Percentiles rank a stretch among this genome's conserved stretches.
Evolutionary conservation across 441 rosid species (phyloP).

Genomic region (Corymbia citriodora): DNA sequence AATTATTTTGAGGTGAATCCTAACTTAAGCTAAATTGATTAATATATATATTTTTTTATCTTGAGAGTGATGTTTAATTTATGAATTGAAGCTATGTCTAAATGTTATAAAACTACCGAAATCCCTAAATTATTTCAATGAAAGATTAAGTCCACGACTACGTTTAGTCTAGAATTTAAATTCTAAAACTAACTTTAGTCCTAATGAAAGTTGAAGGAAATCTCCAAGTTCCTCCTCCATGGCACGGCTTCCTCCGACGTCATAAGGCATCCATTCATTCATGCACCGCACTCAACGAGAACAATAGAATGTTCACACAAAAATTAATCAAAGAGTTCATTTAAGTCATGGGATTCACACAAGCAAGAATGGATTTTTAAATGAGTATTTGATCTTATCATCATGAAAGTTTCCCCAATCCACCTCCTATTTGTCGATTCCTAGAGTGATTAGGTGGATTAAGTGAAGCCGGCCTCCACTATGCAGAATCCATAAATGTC

Average conservation of each 20-base stretch:
- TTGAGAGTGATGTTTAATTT: not conserved
- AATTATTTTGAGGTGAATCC: not conserved
- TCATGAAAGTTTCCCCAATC: not conserved
- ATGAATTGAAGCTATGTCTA: not conserved
- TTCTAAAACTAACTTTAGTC: not conserved
- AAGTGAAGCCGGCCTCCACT: not conserved
- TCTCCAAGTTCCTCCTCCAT: not conserved
- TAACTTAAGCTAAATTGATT: not conserved
- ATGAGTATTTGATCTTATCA: not conserved
- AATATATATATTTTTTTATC: not conserved
- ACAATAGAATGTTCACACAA: not conserved
- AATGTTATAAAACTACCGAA: not conserved
- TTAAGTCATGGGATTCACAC: not conserved
- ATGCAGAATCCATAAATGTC: not conserved
- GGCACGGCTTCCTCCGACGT: not conserved
- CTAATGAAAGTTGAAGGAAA: not conserved
- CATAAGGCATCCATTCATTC: not conserved
- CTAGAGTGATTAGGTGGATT: not conserved
- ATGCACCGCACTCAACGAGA: not conserved
- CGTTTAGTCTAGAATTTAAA: not conserved
- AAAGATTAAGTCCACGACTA: not conserved
- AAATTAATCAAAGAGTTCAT: not conserved
- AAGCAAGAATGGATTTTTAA: not conserved
- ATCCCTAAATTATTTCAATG: not conserved
- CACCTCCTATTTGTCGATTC: not conserved